These are phyloP conservation scores for Neckera pumila DNA, from an alignment of 225 moss, liverwort and hornwort genomes.

Conservation along the genomic window DNA sequence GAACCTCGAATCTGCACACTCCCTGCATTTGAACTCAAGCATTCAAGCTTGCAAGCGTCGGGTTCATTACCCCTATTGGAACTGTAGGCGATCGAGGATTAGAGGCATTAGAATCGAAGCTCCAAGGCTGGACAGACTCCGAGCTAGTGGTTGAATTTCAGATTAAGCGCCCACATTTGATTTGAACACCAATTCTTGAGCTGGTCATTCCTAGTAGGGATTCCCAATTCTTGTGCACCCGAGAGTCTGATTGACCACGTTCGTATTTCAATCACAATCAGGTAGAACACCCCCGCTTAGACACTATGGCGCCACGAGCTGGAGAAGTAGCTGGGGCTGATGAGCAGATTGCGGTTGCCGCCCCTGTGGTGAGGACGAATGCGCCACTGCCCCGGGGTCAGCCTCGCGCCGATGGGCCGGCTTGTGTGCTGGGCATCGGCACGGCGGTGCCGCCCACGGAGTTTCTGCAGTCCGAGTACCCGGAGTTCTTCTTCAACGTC, in stretches of 20 bases:
- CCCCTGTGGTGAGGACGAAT: background rate
- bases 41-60: background rate
- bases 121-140: background rate
- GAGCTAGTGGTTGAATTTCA: background rate
- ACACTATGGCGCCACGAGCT: background rate
- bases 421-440: constrained; percentile 37
- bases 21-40: background rate
- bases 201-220: background rate
- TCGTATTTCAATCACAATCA: background rate
- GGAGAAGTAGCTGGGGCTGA: background rate
- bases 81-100: no score
- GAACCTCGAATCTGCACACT: background rate
- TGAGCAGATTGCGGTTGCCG: background rate
- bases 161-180: background rate
- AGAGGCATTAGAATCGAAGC: background rate
- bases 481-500: constrained; percentile 48
- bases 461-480: constrained; percentile 32
- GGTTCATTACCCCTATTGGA: no score
- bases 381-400: background rate
- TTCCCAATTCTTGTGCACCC: background rate
- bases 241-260: background rate
- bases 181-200: background rate
- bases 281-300: background rate
- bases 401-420: constrained; percentile 21
- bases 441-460: constrained; percentile 37